These are phyloP conservation scores for Cryptosporidium canis DNA, from an alignment of 169 alveolate species.

Conservation along the genomic window DNA sequence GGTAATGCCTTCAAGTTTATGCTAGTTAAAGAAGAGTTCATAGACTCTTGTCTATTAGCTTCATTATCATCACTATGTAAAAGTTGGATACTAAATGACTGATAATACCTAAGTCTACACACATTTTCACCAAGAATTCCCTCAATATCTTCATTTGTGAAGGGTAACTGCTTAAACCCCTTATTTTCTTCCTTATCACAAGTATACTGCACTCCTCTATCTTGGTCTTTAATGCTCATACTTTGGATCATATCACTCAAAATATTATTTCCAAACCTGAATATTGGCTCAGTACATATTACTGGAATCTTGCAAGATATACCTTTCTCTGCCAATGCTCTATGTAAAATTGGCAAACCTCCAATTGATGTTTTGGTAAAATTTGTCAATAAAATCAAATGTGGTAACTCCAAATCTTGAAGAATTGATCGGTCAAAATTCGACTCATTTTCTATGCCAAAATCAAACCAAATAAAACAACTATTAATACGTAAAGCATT, in stretches of 20 bases:
- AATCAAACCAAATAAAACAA: conserved; percentile 68
- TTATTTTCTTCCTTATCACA: conserved; percentile 8
- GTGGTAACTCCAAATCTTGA: conserved; percentile 31
- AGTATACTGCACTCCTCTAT: conserved; percentile 66
- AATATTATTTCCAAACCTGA: conserved; percentile 50
- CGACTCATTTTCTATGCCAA: conserved; percentile 61
- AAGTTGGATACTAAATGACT: conserved; percentile 48
- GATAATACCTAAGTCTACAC: conserved; percentile 65
- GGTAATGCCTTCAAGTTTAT: conserved; percentile 55
- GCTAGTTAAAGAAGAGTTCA: background rate
- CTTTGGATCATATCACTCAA: conserved; percentile 42
- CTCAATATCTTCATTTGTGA: conserved; percentile 42
- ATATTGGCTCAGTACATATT: conserved; percentile 62
- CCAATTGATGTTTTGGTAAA: conserved; percentile 38
- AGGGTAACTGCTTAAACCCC: conserved; percentile 29
- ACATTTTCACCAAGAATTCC: conserved; percentile 67
- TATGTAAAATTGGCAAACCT: conserved; percentile 48
- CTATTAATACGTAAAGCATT: conserved; percentile 52
- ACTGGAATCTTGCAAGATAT: conserved; percentile 20
- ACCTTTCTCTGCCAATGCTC: conserved; percentile 11
- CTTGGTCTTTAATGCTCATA: conserved; percentile 59
- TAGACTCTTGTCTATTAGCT: background rate
- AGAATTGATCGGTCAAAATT: background rate
- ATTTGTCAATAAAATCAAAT: conserved; percentile 40
- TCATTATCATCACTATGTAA: conserved; percentile 6